phyloP scores from a whole-genome alignment of 2,329 filamentous ascomycete genomes.

The Lasiodiplodia theobromae region DNA sequence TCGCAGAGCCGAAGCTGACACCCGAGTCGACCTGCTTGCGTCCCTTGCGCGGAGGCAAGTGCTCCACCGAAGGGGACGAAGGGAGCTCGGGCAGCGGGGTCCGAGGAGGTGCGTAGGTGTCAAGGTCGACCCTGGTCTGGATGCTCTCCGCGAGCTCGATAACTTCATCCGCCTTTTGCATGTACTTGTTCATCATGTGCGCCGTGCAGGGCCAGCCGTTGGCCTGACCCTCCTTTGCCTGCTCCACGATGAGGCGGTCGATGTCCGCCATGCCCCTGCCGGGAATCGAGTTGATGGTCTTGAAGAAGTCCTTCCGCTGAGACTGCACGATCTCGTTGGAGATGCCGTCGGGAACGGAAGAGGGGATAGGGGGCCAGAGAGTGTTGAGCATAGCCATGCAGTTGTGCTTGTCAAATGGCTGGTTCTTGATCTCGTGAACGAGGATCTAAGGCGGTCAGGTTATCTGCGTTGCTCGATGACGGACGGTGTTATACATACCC shows the following conservation, averaged over 20 bases:
- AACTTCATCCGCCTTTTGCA: slow-evolving; percentile 64
- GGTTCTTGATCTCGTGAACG: slow-evolving; percentile 69
- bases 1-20: slow-evolving; percentile 62
- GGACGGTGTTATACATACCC: slow-evolving; percentile 56
- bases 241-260: slow-evolving; percentile 60
- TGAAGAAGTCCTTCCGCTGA: slow-evolving; percentile 69
- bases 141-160: slow-evolving; percentile 51
- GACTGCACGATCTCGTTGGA: slow-evolving; percentile 59
- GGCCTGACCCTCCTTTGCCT: slow-evolving; percentile 58
- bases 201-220: slow-evolving; percentile 63
- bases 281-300: slow-evolving; percentile 66
- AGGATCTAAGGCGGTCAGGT: slow-evolving; percentile 57
- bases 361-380: slow-evolving; percentile 65
- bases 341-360: slow-evolving; percentile 47
- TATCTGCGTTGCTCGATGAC: not conserved
- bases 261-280: slow-evolving; percentile 62
- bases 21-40: slow-evolving; percentile 68
- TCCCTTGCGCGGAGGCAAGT: slow-evolving; percentile 46
- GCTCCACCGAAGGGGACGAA: slow-evolving; percentile 41
- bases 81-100: slow-evolving; percentile 28
- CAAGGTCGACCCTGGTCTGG: slow-evolving; percentile 21
- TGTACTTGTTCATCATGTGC: slow-evolving; percentile 63
- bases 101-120: slow-evolving; percentile 18
- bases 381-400: slow-evolving; percentile 74
- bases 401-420: slow-evolving; percentile 70